phyloP scores from a whole-genome alignment of 2,329 filamentous ascomycete genomes.

The Dactylonectria macrodidyma region DNA sequence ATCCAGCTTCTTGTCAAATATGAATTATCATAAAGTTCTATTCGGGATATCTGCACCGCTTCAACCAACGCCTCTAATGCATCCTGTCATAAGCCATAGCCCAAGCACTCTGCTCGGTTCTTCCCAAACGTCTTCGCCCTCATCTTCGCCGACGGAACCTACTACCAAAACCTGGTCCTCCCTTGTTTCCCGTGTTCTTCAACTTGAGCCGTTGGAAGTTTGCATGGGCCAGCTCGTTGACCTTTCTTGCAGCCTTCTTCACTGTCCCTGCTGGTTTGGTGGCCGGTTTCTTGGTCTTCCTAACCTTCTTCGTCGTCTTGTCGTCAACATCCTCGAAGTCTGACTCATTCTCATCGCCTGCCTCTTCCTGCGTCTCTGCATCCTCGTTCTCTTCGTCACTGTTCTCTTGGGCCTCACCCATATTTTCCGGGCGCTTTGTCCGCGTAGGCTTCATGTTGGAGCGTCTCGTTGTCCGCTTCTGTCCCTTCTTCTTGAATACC shows the following conservation, averaged over 20 bases:
- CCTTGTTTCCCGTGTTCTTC: constrained; percentile 73
- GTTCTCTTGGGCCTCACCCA: constrained; percentile 48
- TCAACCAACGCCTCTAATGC: constrained; percentile 26
- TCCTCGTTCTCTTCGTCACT: constrained; percentile 57
- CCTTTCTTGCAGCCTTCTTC: constrained; percentile 70
- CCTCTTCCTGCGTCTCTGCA: constrained; percentile 47
- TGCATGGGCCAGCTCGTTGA: constrained; percentile 74
- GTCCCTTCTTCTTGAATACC: constrained; percentile 86
- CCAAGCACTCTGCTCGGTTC: constrained; percentile 8
- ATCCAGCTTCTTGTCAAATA: neutral
- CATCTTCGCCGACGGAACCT: constrained; percentile 68
- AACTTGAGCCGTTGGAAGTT: constrained; percentile 79
- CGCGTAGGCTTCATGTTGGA: constrained; percentile 74
- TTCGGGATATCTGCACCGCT: constrained; percentile 14
- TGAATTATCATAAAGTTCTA: constrained; percentile 10
- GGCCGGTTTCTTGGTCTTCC: constrained; percentile 41
- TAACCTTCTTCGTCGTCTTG: constrained; percentile 34
- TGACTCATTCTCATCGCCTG: constrained; percentile 36
- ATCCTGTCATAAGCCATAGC: constrained; percentile 29
- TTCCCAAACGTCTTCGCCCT: constrained; percentile 8
- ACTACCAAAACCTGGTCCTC: constrained; percentile 70
- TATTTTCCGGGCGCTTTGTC: constrained; percentile 62
- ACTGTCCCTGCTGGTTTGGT: constrained; percentile 60
- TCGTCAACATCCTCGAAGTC: constrained; percentile 40
- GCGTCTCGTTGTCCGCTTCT: constrained; percentile 82